Base-by-base conservation (phyloP, 225 moss, liverwort and hornwort species). In the Polytrichum formosum region DNA sequence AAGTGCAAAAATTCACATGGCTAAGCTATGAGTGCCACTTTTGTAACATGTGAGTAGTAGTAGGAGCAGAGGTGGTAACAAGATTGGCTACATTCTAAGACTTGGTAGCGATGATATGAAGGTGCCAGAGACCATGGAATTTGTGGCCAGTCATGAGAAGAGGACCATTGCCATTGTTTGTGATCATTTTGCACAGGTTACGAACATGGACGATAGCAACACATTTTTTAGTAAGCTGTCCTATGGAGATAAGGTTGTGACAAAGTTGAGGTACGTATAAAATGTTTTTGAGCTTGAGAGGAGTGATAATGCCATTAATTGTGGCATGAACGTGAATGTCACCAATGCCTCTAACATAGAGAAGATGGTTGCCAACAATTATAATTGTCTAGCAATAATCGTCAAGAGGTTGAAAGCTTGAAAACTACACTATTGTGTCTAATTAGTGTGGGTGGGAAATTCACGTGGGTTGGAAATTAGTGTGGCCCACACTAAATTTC, bases 191-290 rank as follows among this genome's bases (percentile, higher is more conserved):
- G 18, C 26, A 68, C 5, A 8, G 1, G 22, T 68, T 13, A 2
- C 26, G 18, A 26, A 54, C 2, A 23, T 23, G 23, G 23, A 0
- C 0, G 23, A 23, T 23, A 23, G 54, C 5, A 0, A 67, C 25
- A 1, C 5, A 5, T 0, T 55, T 55, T 2, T n/a, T 5, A 4
- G 68, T 68, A 10, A 68, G 53, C 3, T 61, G 31, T 0, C 8
- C 28, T 6, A 58, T 20, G 16, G 55, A 67, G 9, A 67, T 21
- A 13, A 67, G 53, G 31, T 58, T 67, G 18, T 13, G 28, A 1
- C 21, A 10, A 16, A 59, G 6, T 19, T 67, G 5, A 1, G 54
- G 74, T 16, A 74, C 67, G 53, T 74, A 74, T 59, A 59, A 16
- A 29, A 72, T 61, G 55, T 61, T 60, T 33, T 71, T 59, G n/a